Evolutionary conservation across 2,329 filamentous ascomycete genomes (phyloP).

Genomic region (Ascochyta pisi): DNA sequence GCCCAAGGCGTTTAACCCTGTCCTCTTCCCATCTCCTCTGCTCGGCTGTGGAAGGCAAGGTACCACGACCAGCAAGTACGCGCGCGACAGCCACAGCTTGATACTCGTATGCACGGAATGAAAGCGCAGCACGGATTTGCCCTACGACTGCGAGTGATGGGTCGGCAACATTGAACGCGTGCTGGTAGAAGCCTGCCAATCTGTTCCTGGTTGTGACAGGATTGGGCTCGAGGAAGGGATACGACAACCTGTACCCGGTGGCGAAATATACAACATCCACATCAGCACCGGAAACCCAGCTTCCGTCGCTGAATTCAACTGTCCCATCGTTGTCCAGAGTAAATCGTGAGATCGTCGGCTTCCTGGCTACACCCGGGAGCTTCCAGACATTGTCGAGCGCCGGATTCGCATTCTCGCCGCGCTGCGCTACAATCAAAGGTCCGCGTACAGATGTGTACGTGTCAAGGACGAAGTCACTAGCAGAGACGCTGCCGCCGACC

Average conservation of each 20-base stretch:
- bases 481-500: slow-evolving; percentile 70
- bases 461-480: slow-evolving; percentile 63
- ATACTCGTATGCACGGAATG: slow-evolving; percentile 74
- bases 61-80: slow-evolving; percentile 62
- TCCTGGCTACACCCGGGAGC: slow-evolving; percentile 59
- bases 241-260: slow-evolving; percentile 69
- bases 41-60: slow-evolving; percentile 57
- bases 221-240: slow-evolving; percentile 59
- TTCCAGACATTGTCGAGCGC: slow-evolving; percentile 62
- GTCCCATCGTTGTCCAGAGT: slow-evolving; percentile 48
- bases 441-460: slow-evolving; percentile 50
- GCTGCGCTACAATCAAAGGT: background rate
- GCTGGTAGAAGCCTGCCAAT: slow-evolving; percentile 63
- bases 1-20: slow-evolving; percentile 61
- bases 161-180: slow-evolving; percentile 63
- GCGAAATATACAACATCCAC: slow-evolving; percentile 71
- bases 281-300: slow-evolving; percentile 50
- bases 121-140: slow-evolving; percentile 59
- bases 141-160: slow-evolving; percentile 65
- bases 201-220: slow-evolving; percentile 62
- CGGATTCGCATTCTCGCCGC: slow-evolving; percentile 4
- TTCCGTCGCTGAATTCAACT: slow-evolving; percentile 65
- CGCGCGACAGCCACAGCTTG: slow-evolving; percentile 68
- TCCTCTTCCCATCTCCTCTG: slow-evolving; percentile 65
- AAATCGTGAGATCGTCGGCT: slow-evolving; percentile 60